phyloP scores from a whole-genome alignment of 2,329 filamentous ascomycete species.

The Nemania sp. region DNA sequence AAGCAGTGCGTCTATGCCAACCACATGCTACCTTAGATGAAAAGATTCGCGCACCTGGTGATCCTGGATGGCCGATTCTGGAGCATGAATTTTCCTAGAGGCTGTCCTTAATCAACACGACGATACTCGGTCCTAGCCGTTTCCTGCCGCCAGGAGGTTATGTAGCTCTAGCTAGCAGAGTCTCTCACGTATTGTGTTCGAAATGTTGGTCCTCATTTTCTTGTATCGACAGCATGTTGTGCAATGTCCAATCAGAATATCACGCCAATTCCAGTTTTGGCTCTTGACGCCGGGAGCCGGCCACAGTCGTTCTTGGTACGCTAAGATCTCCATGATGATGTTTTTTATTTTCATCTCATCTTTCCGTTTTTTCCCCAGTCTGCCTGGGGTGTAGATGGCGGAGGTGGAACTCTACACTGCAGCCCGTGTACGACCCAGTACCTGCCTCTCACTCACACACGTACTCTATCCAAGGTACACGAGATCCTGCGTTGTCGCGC shows the following conservation, averaged over 20 bases:
- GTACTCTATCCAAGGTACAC: constrained; percentile 10
- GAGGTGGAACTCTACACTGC: constrained; percentile 9
- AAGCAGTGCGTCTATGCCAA: neutral
- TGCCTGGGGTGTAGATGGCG: constrained; percentile 4
- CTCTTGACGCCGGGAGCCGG: constrained; percentile 34
- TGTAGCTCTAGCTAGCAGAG: constrained; percentile 2
- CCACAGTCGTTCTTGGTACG: constrained; percentile 23
- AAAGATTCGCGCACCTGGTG: constrained; percentile 17
- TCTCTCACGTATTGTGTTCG: constrained; percentile 37
- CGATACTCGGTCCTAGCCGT: constrained; percentile 22
- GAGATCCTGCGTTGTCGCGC: constrained; percentile 22
- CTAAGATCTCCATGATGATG: constrained; percentile 19
- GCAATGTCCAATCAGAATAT: constrained; percentile 33
- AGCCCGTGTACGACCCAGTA: no score
- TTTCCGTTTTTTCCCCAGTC: neutral
- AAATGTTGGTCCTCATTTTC: constrained; percentile 35
- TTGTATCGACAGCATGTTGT: constrained; percentile 23
- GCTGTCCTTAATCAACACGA: constrained; percentile 16
- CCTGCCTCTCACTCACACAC: constrained; percentile 3
- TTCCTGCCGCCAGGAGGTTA: constrained; percentile 21
- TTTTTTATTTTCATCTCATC: constrained; percentile 14
- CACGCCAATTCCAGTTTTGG: constrained; percentile 19
- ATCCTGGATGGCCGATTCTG: constrained; percentile 15
- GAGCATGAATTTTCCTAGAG: constrained; percentile 16
- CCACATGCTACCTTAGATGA: constrained; percentile 4